A percentile compares a stretch with the other conserved stretches of the same genome.
Conservation (phyloP, 805 yeast genomes). For the Torulaspora indica region DNA sequence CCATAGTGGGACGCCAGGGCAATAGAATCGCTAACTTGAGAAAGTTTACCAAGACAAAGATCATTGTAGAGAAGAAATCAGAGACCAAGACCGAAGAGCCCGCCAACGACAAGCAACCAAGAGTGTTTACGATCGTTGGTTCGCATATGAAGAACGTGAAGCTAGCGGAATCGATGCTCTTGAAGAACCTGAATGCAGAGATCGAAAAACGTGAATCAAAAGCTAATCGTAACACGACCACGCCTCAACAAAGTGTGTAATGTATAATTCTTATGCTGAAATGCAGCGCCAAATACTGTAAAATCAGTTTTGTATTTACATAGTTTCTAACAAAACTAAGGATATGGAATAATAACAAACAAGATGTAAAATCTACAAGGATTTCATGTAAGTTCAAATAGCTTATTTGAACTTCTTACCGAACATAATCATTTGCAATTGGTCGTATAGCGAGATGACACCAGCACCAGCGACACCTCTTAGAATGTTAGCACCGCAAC, state of each 20-base stretch:
- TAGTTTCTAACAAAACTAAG: constrained; percentile 2
- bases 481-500: constrained; percentile 97
- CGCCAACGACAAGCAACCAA: constrained; percentile 16
- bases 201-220: constrained; percentile 44
- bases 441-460: constrained; percentile 93
- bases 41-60: constrained; percentile 69
- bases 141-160: constrained; percentile 41
- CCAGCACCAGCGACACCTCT: constrained; percentile 99
- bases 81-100: constrained; percentile 46
- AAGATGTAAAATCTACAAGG: constrained; percentile 6
- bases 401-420: constrained; percentile 85
- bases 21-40: constrained; percentile 82
- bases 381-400: constrained; percentile 3
- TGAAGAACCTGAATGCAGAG: constrained; percentile 56
- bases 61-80: constrained; percentile 66
- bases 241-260: not conserved
- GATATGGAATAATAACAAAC: constrained; percentile 15
- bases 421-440: constrained; percentile 82
- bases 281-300: no score
- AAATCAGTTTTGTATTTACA: constrained; percentile 2
- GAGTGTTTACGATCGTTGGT: constrained; percentile 71
- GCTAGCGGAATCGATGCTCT: constrained; percentile 53
- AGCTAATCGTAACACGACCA: constrained; percentile 5
- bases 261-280: not conserved
- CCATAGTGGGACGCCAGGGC: constrained; percentile 82